Percentiles rank a stretch among this genome's conserved stretches.
phyloP scores from a whole-genome alignment of 1,139 yeast genomes.

The Nakaseomyces delphensis region DNA sequence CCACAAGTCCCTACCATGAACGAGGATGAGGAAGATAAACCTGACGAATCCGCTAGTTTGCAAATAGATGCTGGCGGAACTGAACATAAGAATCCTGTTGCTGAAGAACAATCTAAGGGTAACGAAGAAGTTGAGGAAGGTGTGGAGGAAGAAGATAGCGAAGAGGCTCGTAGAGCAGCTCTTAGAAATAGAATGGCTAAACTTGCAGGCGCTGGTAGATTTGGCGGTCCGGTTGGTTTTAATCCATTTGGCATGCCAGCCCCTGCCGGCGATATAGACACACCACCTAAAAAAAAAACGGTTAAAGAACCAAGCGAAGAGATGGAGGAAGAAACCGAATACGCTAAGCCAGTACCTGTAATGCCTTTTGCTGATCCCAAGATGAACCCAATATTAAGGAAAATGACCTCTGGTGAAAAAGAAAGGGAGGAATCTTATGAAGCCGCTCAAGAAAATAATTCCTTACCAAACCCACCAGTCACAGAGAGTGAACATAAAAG shows the following conservation, averaged over 20 bases:
- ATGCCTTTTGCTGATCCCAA: conserved; percentile 41
- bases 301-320: conserved; percentile 12
- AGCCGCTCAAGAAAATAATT: neutral
- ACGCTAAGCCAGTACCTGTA: conserved; percentile 41
- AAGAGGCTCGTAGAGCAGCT: conserved; percentile 69
- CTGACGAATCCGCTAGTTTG: neutral
- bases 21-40: neutral
- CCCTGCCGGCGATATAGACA: conserved; percentile 22
- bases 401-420: conserved; percentile 8
- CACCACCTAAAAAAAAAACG: conserved; percentile 20
- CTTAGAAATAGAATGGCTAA: conserved; percentile 94
- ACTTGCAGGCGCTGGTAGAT: conserved; percentile 85
- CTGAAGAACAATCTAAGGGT: neutral
- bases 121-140: conserved; percentile 33
- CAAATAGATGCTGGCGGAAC: neutral
- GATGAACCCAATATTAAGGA: conserved; percentile 20
- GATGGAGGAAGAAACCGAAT: conserved; percentile 18
- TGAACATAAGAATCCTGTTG: neutral
- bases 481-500: neutral
- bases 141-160: conserved; percentile 53
- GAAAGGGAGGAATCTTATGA: conserved; percentile 10
- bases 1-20: neutral
- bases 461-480: neutral
- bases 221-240: conserved; percentile 69
- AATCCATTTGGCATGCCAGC: conserved; percentile 44